Base-by-base conservation (phyloP, 2,329 filamentous ascomycete species). In the Penicillium sp. region DNA sequence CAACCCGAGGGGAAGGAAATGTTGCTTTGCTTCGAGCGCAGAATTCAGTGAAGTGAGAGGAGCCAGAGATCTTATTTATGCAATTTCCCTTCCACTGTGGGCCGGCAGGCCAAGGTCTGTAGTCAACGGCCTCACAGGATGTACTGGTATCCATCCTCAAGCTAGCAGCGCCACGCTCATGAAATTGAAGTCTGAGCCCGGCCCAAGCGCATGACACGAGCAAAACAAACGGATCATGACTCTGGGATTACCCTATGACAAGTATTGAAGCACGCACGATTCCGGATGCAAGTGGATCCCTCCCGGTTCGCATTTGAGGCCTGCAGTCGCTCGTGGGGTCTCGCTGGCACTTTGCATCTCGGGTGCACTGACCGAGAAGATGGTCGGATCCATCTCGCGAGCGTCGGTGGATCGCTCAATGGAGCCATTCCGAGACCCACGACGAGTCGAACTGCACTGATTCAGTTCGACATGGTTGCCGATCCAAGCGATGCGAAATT, bases 331-430 rank as follows among this genome's bases (percentile, higher is more conserved):
- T 32, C 29, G 29, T 32, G 29, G 29, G 29, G 29, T 11, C 11
- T 32, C 29, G 4, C 29, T 32, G 25, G 35, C 36, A 24, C 33
- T 36, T 28, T 26, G 37, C 34, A 40, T 41, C 38, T 52, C 43
- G 50, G 47, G 47, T 47, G 47, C 47, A 47, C 39, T 46, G 50
- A 49, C 44, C 50, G 50, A 47, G 35, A 11, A 24, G 24, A 38
- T 34, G 29, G 11, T 11, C 29, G 24, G 33, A 44, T 36, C 29
- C 32, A 43, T 43, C n/a, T 12, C 36, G 42, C 32, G 32, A 34
- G 39, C 39, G 39, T 39, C 26, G 36, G 45, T 50, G 45, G 40
- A 28, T 11, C 13, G 32, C 4, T 43, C 18, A 7, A 43, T 13
- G 11, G 43, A 32, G 24, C 7, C 18, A n/a, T 28, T n/a, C 33